These are phyloP conservation scores for Metschnikowia cubensis DNA, from an alignment of 805 yeast species.

Conservation along the genomic window DNA sequence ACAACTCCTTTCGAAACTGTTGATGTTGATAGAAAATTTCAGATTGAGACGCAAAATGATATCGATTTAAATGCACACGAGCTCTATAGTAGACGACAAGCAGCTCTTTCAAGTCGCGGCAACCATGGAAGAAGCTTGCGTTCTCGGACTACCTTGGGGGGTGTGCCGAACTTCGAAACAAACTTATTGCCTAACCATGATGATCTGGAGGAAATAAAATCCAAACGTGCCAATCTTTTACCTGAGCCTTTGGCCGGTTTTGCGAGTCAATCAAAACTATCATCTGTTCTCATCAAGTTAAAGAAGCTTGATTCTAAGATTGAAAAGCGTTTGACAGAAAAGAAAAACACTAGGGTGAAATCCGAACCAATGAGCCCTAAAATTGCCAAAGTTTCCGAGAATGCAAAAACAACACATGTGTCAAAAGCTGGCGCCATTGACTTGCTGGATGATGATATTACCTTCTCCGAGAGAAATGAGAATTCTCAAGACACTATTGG, in stretches of 20 bases:
- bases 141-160: slow-evolving; percentile 11
- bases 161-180: slow-evolving; percentile 11
- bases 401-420: neutral
- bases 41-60: slow-evolving; percentile 4
- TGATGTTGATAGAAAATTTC: slow-evolving; percentile 2
- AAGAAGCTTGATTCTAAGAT: slow-evolving; percentile 20
- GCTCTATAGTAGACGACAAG: slow-evolving; percentile 11
- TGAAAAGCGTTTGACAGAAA: slow-evolving; percentile 8
- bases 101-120: slow-evolving; percentile 9
- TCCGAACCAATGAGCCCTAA: slow-evolving; percentile 3
- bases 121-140: slow-evolving; percentile 11
- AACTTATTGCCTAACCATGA: slow-evolving; percentile 6
- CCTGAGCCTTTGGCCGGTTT: slow-evolving; percentile 16
- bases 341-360: slow-evolving; percentile 4
- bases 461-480: too few relatives aligned
- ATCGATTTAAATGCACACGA: slow-evolving; percentile 10
- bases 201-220: slow-evolving; percentile 9
- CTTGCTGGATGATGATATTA: neutral
- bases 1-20: slow-evolving; percentile 4
- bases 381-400: neutral
- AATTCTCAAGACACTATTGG: neutral
- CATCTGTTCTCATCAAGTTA: slow-evolving; percentile 20
- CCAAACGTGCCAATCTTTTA: slow-evolving; percentile 8
- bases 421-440: neutral
- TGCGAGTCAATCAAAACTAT: slow-evolving; percentile 17